phyloP scores from a whole-genome alignment of 1,284 basidiomycete genomes.

The Schizophyllum amplum region DNA sequence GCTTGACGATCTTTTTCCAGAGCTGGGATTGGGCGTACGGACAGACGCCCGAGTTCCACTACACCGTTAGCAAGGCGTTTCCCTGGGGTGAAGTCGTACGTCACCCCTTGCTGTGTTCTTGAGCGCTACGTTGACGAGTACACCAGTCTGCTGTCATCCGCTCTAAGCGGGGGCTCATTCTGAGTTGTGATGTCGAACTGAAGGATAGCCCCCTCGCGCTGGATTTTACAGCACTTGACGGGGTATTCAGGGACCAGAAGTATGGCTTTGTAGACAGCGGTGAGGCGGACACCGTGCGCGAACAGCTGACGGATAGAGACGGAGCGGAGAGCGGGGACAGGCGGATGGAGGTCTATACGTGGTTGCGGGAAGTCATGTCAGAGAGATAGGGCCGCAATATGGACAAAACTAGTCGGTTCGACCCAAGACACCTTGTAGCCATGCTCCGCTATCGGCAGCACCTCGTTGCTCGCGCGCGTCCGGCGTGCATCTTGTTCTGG shows the following conservation, averaged over 20 bases:
- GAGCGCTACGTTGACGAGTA: neutral
- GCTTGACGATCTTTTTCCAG: constrained; percentile 28
- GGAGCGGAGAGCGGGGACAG: neutral
- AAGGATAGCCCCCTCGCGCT: neutral
- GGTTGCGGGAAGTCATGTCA: neutral
- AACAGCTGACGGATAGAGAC: neutral
- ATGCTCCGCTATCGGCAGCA: no score
- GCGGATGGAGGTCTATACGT: neutral
- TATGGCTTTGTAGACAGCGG: neutral
- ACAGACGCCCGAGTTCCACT: constrained; percentile 90
- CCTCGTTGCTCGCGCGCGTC: neutral
- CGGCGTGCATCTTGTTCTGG: no score
- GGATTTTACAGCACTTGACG: neutral
- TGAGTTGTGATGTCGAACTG: neutral
- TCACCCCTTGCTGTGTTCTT: constrained; percentile 3
- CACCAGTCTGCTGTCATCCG: neutral
- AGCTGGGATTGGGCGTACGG: constrained; percentile 93
- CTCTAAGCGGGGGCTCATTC: neutral
- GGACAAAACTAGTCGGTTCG: neutral
- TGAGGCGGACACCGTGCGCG: neutral
- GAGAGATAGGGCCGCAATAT: neutral
- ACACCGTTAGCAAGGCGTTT: constrained; percentile 41
- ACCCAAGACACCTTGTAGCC: no score
- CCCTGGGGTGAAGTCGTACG: constrained; percentile 56
- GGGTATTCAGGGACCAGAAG: neutral